Base-by-base conservation (phyloP, 345 rosid species). In the Populus alba region DNA sequence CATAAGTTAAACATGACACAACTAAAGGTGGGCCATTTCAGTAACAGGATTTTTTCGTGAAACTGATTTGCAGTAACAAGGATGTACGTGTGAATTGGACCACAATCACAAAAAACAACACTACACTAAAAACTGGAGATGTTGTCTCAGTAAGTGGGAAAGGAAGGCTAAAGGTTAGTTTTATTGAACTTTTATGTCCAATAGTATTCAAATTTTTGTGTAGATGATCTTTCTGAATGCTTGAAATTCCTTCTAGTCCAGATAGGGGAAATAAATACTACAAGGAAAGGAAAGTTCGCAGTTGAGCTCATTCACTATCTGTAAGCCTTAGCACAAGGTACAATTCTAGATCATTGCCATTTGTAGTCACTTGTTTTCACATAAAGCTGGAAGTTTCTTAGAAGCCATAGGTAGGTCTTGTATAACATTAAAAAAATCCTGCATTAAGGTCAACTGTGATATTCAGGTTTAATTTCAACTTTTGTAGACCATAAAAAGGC, bases 51-150 rank as follows among this genome's bases (percentile, higher is more conserved):
- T 47, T 47, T 47, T 47, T 47, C 18, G 4, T 47, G 18, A 15
- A 47, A 15, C 53, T 47, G 53, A 47, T 47, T 38, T 81, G 80
- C 79, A 93, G 99, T 77, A 89, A 76, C 17, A 88, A 89, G 27
- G 97, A 95, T 69, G 94, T 96, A 65, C 92, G 97, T 35, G 91
- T 93, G 83, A 96, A 96, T 68, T 96, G 98, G 98, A 74, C 72
- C 11, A 89, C 93, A 0, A 78, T 91, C 43, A 89, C 95, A 7
- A 93, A 96, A 88, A 96, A 91, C 22, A 94, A 95, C 71, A 84
- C 90, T 25, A 84, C 78, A 0, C 86, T 96, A 15, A 93, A 86
- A 88, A 87, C 89, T 2, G 98, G 97, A 76, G 98, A 96, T 85
- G 45, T 92, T 74, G 89, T 95, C 83, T 95, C 99, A 1, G 90